phyloP scores from a whole-genome alignment of 1,284 basidiomycete species.

The Cerrena zonata region DNA sequence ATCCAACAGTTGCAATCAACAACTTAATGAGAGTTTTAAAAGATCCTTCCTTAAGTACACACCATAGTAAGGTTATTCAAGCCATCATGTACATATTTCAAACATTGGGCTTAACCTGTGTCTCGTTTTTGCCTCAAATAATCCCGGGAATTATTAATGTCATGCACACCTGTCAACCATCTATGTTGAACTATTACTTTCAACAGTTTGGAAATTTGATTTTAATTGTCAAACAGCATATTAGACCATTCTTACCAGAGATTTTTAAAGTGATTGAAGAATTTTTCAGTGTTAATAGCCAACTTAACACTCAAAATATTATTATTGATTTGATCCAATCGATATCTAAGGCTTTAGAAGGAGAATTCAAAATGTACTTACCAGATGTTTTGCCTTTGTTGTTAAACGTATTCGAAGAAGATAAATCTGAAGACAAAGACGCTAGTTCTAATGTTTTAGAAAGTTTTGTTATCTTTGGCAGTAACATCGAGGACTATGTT shows the following conservation, averaged over 20 bases:
- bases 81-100: constrained; percentile 99
- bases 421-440: constrained; percentile 74
- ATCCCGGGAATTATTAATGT: constrained; percentile 93
- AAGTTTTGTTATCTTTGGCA: constrained; percentile 90
- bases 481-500: constrained; percentile 96
- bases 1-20: constrained; percentile 93
- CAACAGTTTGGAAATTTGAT: constrained; percentile 96
- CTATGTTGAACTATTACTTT: constrained; percentile 88
- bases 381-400: constrained; percentile 88
- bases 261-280: constrained; percentile 82
- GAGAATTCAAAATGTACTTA: constrained; percentile 97
- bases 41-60: constrained; percentile 78
- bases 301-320: constrained; percentile 83
- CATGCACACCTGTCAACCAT: constrained; percentile 75
- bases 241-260: constrained; percentile 84
- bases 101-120: constrained; percentile 91
- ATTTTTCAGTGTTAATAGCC: constrained; percentile 91
- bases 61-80: constrained; percentile 93
- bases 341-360: constrained; percentile 90
- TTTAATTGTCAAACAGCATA: constrained; percentile 95
- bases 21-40: constrained; percentile 84
- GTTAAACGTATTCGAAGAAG: constrained; percentile 86
- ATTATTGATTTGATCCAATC: constrained; percentile 92
- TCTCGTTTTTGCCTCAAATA: constrained; percentile 56
- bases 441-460: constrained; percentile 85